Evolutionary conservation across 352 stramenopile genomes (phyloP).

Genomic region (Globisporangium echinulatum): DNA sequence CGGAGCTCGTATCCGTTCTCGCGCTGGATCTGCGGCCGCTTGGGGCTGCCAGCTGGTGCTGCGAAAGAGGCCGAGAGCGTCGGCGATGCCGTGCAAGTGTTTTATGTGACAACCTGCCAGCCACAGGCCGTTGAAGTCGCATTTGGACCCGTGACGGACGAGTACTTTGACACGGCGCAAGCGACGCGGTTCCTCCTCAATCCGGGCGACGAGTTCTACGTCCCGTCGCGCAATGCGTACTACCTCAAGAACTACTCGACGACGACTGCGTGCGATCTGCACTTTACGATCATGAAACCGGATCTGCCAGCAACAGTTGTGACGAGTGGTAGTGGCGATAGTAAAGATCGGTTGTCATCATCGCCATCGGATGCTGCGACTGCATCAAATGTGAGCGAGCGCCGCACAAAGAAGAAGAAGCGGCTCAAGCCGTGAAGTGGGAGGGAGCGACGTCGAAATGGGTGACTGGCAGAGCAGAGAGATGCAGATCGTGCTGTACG

Average conservation of each 20-base stretch:
- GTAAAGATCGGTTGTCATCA: not conserved
- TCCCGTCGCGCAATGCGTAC: conserved; percentile 95
- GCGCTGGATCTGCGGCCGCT: conserved; percentile 87
- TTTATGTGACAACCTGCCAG: conserved; percentile 91
- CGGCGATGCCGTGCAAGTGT: conserved; percentile 91
- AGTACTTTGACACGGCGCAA: conserved; percentile 86
- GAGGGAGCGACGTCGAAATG: not conserved
- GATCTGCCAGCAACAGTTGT: conserved; percentile 13
- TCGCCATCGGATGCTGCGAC: not conserved
- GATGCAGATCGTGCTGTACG: no score
- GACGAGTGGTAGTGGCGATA: not conserved
- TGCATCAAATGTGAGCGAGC: conserved; percentile 1
- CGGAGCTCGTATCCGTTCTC: conserved; percentile 57
- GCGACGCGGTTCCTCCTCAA: conserved; percentile 92
- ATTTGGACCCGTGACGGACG: conserved; percentile 55
- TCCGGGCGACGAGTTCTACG: conserved; percentile 95
- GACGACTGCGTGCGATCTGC: conserved; percentile 81
- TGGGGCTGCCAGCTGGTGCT: conserved; percentile 88
- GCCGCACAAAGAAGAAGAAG: conserved; percentile 3
- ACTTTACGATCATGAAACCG: conserved; percentile 93
- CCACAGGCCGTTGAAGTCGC: conserved; percentile 70
- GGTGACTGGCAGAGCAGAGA: not conserved
- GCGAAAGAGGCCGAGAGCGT: conserved; percentile 95
- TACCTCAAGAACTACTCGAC: conserved; percentile 95
- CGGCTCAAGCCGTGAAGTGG: no score